A percentile compares a stretch with the other conserved stretches of the same genome.
Conservation (phyloP, 345 rosid species). For the Sisymbrium altissimum region DNA sequence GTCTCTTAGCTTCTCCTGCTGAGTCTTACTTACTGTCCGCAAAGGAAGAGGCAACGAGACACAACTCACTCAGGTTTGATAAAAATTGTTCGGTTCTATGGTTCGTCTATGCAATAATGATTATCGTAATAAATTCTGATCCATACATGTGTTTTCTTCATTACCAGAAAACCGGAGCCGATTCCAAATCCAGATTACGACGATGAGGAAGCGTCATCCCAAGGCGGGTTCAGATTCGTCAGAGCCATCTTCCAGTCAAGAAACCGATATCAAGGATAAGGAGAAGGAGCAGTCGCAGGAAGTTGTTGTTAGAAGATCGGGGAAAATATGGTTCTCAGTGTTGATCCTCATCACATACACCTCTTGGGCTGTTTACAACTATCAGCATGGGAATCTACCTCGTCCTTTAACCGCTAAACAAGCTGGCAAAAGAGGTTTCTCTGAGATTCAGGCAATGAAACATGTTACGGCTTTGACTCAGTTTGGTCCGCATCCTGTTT, state of each 20-base stretch:
- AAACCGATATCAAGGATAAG: neutral
- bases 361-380: slow-evolving; percentile 59
- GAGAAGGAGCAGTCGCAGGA: neutral
- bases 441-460: slow-evolving; percentile 72
- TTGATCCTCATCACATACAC: slow-evolving; percentile 43
- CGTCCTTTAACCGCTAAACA: slow-evolving; percentile 60
- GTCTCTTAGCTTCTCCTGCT: neutral
- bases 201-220: slow-evolving; percentile 40
- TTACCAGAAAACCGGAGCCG: neutral
- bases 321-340: slow-evolving; percentile 48
- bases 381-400: slow-evolving; percentile 68
- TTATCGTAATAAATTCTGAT: neutral
- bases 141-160: neutral
- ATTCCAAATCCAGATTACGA: neutral
- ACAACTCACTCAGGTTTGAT: neutral
- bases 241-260: slow-evolving; percentile 22
- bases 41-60: neutral
- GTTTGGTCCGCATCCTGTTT: slow-evolving; percentile 83
- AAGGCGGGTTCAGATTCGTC: slow-evolving; percentile 19
- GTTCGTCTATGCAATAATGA: neutral
- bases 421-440: slow-evolving; percentile 94
- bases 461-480: slow-evolving; percentile 77
- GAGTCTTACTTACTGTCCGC: neutral
- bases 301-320: slow-evolving; percentile 50
- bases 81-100: neutral